Evolutionary conservation across 2,329 filamentous ascomycete genomes (phyloP), one percentile per base, ranked within the genome.

Genomic region (Zasmidium citrigriseum): DNA sequence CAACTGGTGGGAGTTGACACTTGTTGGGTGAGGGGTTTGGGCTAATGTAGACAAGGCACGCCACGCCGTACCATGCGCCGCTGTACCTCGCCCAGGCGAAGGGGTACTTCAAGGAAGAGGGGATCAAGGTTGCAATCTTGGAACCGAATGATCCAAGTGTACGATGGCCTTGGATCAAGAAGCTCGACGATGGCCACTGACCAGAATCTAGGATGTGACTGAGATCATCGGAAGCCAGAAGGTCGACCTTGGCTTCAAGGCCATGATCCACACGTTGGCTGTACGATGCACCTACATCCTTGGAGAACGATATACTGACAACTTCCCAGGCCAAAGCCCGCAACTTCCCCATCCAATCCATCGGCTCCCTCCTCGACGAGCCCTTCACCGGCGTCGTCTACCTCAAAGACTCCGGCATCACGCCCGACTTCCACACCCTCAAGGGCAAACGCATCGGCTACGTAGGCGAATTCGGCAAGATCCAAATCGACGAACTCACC

Each of bases 361-460:
- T 92, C 51, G 89, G 88, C 41, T 90, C 87, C 25, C 83, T 92
- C 2, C 85, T 92, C 52, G 89, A 92, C 64, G 89, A 92, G 72
- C 89, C 89, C 25, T 92, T 92, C 76, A 91, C 89, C 0, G 89
- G 89, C 16, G 86, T 91, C 52, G 85, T 91, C 50, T 91, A 91
- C 73, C 83, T 91, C 70, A 90, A 89, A 72, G 80, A 82, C 49
- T 88, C 85, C 48, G 89, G 89, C 57, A 91, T 91, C 75, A 91
- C 87, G 25, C 76, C 85, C 48, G 88, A 91, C 78, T 91, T 92
- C 77, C 83, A 81, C 71, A 87, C 87, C 44, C 83, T 92, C 66
- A 88, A 87, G 75, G 89, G 88, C 66, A 91, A 90, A 78, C 84
- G 83, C 22, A 91, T 91, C 71, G 89, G 89, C 71, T 91, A 91